Evolutionary conservation across 2,329 filamentous ascomycete species (phyloP).

Genomic region (Ustulina deusta): DNA sequence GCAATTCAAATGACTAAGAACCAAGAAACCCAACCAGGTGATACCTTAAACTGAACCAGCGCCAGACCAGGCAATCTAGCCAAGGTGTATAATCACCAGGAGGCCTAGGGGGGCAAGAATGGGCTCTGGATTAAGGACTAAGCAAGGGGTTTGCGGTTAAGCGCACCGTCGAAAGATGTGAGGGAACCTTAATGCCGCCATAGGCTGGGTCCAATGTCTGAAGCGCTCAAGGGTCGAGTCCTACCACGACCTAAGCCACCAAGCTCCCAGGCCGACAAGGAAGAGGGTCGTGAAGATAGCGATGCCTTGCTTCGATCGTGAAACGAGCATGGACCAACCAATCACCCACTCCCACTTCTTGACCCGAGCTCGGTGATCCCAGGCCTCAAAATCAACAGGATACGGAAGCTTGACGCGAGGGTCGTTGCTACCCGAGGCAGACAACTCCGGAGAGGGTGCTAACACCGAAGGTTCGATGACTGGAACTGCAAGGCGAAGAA

Average conservation of each 20-base stretch:
- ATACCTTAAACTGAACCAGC: not conserved
- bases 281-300: slow-evolving; percentile 59
- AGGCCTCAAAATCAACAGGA: slow-evolving; percentile 66
- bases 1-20: not conserved
- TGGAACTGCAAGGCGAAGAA: slow-evolving; percentile 75
- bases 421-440: slow-evolving; percentile 30
- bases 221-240: slow-evolving; percentile 28
- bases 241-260: slow-evolving; percentile 56
- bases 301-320: slow-evolving; percentile 65
- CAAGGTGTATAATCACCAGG: not conserved
- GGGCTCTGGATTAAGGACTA: not conserved
- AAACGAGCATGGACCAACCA: slow-evolving; percentile 67
- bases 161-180: not conserved
- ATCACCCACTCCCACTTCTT: slow-evolving; percentile 55
- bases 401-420: slow-evolving; percentile 58
- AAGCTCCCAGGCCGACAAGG: slow-evolving; percentile 57
- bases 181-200: not conserved
- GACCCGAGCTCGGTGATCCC: slow-evolving; percentile 59
- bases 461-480: slow-evolving; percentile 61
- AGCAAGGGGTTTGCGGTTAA: not conserved
- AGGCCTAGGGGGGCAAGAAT: not conserved
- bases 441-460: slow-evolving; percentile 46
- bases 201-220: slow-evolving; percentile 2
- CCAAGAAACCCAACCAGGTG: not conserved
- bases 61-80: not conserved